These are phyloP conservation scores for Scheffersomyces titani DNA, from an alignment of 1,139 yeast species.

Conservation along the genomic window DNA sequence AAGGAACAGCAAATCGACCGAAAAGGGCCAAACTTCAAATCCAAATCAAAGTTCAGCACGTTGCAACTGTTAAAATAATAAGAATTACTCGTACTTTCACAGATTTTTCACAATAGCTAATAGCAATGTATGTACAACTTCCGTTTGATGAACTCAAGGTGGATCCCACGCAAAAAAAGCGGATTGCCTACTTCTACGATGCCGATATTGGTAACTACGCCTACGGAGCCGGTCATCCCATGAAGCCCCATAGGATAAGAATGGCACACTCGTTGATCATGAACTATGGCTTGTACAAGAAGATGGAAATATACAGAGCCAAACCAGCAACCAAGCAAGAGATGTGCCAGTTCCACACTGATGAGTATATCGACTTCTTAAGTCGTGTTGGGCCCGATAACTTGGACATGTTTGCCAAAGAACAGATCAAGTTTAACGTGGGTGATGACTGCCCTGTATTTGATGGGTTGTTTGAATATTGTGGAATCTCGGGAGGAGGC, in stretches of 20 bases:
- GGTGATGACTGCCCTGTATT: conserved; percentile 98
- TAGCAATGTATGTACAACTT: conserved; percentile 39
- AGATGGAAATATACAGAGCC: conserved; percentile 96
- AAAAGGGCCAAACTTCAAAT: neutral
- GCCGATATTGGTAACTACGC: conserved; percentile 97
- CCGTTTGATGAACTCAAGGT: conserved; percentile 51
- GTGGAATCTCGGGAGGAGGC: conserved; percentile 94
- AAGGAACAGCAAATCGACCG: neutral
- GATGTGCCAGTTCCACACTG: conserved; percentile 98
- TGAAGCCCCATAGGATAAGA: conserved; percentile 98
- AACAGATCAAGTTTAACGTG: conserved; percentile 91
- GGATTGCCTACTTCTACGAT: conserved; percentile 51
- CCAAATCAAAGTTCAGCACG: neutral
- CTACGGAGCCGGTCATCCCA: conserved; percentile 97
- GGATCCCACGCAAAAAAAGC: conserved; percentile 40
- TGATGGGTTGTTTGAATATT: conserved; percentile 93
- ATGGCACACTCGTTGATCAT: conserved; percentile 96
- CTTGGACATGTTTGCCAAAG: conserved; percentile 86
- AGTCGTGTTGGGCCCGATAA: conserved; percentile 95
- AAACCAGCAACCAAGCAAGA: conserved; percentile 98
- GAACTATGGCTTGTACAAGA: conserved; percentile 95
- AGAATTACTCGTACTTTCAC: neutral
- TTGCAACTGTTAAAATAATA: neutral
- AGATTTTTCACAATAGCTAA: neutral
- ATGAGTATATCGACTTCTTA: conserved; percentile 92